Evolutionary conservation across 2,329 filamentous ascomycete genomes (phyloP).

Genomic region (Fusarium sp.): DNA sequence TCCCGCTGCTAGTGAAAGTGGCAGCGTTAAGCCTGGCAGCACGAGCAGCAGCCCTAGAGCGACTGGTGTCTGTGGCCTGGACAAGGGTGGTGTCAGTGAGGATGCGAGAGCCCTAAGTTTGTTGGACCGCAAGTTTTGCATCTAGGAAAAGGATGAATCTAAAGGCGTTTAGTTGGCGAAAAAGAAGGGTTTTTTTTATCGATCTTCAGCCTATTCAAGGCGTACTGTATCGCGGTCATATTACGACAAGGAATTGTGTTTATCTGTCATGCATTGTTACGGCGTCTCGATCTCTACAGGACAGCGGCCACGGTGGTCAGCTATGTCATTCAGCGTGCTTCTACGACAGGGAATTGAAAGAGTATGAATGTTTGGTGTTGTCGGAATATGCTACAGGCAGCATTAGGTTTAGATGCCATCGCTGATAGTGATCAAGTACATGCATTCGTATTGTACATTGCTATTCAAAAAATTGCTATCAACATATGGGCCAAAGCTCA

Average conservation of each 20-base stretch:
- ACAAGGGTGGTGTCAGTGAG: conserved; percentile 62
- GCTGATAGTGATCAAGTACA: conserved; percentile 5
- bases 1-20: conserved; percentile 56
- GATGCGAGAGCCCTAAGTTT: conserved; percentile 72
- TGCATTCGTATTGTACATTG: conserved; percentile 30
- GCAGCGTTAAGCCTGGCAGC: conserved; percentile 56
- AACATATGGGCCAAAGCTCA: conserved; percentile 18
- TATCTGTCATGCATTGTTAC: conserved; percentile 38
- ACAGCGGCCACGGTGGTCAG: conserved; percentile 32
- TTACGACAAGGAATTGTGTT: conserved; percentile 22
- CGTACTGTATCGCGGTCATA: neutral
- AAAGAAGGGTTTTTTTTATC: neutral
- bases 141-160: conserved; percentile 31
- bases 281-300: conserved; percentile 40
- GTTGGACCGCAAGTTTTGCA: conserved; percentile 67
- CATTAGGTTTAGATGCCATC: conserved; percentile 22
- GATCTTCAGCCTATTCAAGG: neutral
- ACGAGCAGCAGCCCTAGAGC: conserved; percentile 53
- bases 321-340: conserved; percentile 40
- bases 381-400: conserved; percentile 13
- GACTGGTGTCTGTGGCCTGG: conserved; percentile 40
- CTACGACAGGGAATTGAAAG: conserved; percentile 32
- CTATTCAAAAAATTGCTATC: conserved; percentile 26
- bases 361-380: conserved; percentile 34
- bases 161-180: neutral